Percentiles rank a stretch among this genome's conserved stretches.
These are phyloP conservation scores for Rhodamnia rubescens DNA, from an alignment of 345 rosid genomes.

Conservation along the genomic window DNA sequence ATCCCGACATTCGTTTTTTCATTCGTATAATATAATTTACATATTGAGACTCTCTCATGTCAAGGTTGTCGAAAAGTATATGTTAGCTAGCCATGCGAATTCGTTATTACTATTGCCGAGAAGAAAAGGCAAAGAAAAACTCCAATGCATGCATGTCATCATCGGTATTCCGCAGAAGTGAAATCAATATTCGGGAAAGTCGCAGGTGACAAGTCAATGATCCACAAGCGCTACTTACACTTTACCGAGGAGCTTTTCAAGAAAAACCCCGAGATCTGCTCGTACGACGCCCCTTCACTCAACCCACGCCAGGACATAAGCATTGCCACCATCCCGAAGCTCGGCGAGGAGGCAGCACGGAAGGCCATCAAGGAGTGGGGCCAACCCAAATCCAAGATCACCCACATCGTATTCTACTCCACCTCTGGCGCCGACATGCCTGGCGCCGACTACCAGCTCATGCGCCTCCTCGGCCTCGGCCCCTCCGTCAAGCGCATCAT, in stretches of 20 bases:
- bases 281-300: background rate
- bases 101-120: background rate
- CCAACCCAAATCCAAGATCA: slow-evolving; percentile 1
- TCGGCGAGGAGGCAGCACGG: background rate
- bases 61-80: background rate
- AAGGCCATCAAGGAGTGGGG: slow-evolving; percentile 5
- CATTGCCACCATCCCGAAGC: background rate
- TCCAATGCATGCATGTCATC: background rate
- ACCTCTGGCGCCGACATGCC: slow-evolving; percentile 1
- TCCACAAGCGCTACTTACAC: background rate
- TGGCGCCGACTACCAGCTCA: background rate
- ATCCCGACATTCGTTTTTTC: background rate
- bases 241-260: background rate
- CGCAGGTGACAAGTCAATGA: background rate
- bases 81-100: too few relatives aligned
- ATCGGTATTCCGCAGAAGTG: background rate
- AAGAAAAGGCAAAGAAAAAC: background rate
- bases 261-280: background rate
- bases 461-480: background rate
- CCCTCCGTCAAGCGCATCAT: background rate
- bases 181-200: background rate
- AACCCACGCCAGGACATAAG: background rate
- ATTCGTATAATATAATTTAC: background rate
- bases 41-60: background rate
- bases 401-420: slow-evolving; percentile 2